Percentiles rank a stretch among this genome's conserved stretches.
These are phyloP conservation scores for Grammothele lineata DNA, from an alignment of 768 basidiomycete species.

Conservation along the genomic window DNA sequence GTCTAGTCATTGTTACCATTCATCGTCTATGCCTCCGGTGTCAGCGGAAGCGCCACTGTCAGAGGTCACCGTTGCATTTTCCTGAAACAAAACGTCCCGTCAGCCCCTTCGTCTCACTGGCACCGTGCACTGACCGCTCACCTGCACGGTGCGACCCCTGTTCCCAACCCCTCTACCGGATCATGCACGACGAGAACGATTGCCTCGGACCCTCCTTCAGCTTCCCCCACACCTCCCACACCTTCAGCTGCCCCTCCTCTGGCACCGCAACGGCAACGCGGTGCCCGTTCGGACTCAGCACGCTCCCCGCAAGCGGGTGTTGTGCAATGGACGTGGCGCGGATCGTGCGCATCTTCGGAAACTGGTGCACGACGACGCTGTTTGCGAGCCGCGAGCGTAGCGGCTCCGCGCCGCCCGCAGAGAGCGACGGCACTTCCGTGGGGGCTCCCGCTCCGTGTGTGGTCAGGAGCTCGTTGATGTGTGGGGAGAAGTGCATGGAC, in stretches of 20 bases:
- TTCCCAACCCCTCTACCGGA: conserved; percentile 3
- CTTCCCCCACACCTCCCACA: conserved; percentile 56
- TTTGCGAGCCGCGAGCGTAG: conserved; percentile 21
- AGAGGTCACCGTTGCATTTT: too few species aligned
- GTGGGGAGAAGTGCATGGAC: conserved; percentile 68
- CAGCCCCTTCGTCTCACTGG: background rate
- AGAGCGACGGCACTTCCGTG: conserved; percentile 14
- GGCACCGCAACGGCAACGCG: conserved; percentile 56
- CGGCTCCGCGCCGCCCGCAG: conserved; percentile 4
- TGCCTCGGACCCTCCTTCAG: conserved; percentile 22
- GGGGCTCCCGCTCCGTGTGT: conserved; percentile 60
- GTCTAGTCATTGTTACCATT: too few species aligned
- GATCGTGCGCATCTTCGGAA: conserved; percentile 58
- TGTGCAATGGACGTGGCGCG: conserved; percentile 42
- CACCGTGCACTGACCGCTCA: background rate
- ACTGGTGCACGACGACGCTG: conserved; percentile 47
- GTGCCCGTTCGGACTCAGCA: conserved; percentile 50
- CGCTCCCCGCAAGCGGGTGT: conserved; percentile 51
- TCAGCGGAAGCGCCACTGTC: too few species aligned
- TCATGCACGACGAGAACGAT: conserved; percentile 6
- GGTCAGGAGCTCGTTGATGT: conserved; percentile 82
- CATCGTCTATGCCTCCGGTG: too few species aligned
- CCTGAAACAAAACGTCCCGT: too few species aligned
- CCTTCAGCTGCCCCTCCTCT: conserved; percentile 61
- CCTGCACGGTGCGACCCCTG: background rate